A percentile compares a stretch with the other conserved stretches of the same genome.
These are phyloP conservation scores for Tetradesmus obliquus DNA, from an alignment of 139 green algal species.

Conservation along the genomic window DNA sequence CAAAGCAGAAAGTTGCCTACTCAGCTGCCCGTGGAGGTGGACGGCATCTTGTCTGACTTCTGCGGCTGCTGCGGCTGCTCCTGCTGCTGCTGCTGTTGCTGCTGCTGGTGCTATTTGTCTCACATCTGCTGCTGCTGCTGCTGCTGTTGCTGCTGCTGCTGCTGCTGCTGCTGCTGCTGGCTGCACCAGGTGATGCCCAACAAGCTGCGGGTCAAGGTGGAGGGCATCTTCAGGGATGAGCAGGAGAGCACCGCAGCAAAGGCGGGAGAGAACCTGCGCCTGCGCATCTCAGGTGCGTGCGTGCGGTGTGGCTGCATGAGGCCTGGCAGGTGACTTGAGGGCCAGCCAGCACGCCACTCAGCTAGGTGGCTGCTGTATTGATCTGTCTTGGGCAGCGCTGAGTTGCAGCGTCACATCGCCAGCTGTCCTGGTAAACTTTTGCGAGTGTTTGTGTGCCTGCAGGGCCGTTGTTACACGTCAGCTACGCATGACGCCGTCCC, in stretches of 20 bases:
- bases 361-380: too few relatives aligned
- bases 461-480: not conserved
- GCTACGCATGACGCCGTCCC: not conserved
- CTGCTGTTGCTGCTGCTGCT: not conserved
- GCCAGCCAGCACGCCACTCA: too few relatives aligned
- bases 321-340: too few relatives aligned
- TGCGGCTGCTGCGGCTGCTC: too few relatives aligned
- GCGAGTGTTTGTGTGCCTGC: not conserved
- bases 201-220: constrained; percentile 91
- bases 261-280: constrained; percentile 88
- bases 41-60: too few relatives aligned
- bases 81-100: too few relatives aligned
- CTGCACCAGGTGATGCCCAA: constrained; percentile 94
- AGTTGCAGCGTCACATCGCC: too few relatives aligned
- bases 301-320: constrained; percentile 19
- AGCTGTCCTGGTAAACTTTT: constrained; percentile 56
- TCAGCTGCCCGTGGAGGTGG: not conserved
- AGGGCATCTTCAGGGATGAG: constrained; percentile 93
- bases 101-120: not conserved
- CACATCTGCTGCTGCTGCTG: not conserved
- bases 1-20: not conserved
- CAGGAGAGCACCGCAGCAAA: constrained; percentile 81
- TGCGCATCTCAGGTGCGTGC: constrained; percentile 83
- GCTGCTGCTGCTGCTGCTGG: not conserved
- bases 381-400: too few relatives aligned